These are phyloP conservation scores for Gardenia jasminoides DNA, from an alignment of 257 asterid species.

Conservation along the genomic window DNA sequence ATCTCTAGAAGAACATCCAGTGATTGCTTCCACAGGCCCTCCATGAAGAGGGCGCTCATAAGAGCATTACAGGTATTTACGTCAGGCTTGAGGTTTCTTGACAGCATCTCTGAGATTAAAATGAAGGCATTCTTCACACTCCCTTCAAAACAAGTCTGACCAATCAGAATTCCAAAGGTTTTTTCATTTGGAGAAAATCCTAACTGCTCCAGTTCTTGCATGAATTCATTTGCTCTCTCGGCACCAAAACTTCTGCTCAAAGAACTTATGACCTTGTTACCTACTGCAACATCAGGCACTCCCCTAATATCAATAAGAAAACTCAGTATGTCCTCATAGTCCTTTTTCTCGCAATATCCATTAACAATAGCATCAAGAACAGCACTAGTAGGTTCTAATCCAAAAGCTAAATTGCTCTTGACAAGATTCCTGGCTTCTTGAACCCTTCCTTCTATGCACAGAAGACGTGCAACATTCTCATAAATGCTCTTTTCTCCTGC, in stretches of 20 bases:
- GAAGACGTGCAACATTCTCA: slow-evolving; percentile 56
- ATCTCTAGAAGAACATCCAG: slow-evolving; percentile 64
- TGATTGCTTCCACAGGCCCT: slow-evolving; percentile 68
- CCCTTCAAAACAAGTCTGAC: slow-evolving; percentile 64
- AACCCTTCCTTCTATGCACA: slow-evolving; percentile 68
- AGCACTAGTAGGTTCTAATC: slow-evolving; percentile 43
- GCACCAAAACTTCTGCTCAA: slow-evolving; percentile 51
- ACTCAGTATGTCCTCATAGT: slow-evolving; percentile 68
- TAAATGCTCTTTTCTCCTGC: slow-evolving; percentile 38
- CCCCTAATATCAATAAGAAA: slow-evolving; percentile 53
- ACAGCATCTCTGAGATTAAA: slow-evolving; percentile 55
- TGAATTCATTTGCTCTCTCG: slow-evolving; percentile 46
- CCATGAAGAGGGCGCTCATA: slow-evolving; percentile 64
- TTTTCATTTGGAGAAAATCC: slow-evolving; percentile 59
- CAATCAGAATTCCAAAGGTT: slow-evolving; percentile 77
- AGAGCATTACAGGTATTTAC: slow-evolving; percentile 72
- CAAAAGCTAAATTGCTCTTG: slow-evolving; percentile 35
- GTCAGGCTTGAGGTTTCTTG: slow-evolving; percentile 61
- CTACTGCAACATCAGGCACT: slow-evolving; percentile 42
- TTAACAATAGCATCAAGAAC: slow-evolving; percentile 47
- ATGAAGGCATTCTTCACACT: slow-evolving; percentile 53
- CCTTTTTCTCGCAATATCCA: slow-evolving; percentile 80
- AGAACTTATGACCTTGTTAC: slow-evolving; percentile 65
- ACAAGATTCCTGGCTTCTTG: slow-evolving; percentile 75
- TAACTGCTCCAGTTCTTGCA: slow-evolving; percentile 55